phyloP scores from a whole-genome alignment of 345 rosid genomes.

The Jatropha curcas region DNA sequence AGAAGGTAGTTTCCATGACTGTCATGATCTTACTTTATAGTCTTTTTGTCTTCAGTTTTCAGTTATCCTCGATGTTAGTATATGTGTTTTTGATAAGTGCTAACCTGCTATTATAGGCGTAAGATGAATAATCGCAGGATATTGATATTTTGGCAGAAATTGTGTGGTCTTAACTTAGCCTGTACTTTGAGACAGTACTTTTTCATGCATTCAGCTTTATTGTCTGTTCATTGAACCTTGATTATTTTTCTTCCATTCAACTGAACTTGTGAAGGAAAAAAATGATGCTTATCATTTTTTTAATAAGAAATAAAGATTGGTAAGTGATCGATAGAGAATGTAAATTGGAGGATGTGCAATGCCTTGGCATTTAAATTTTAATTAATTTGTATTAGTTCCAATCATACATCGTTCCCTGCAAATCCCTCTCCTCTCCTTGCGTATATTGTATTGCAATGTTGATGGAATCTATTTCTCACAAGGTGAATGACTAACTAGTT shows the following conservation, averaged over 20 bases:
- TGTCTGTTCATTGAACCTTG: not conserved
- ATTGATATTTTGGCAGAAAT: not conserved
- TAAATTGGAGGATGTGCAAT: not conserved
- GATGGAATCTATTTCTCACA: too few relatives aligned
- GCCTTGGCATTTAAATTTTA: not conserved
- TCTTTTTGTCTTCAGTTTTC: too few relatives aligned
- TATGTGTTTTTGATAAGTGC: not conserved
- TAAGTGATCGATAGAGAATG: too few relatives aligned
- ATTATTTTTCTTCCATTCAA: not conserved
- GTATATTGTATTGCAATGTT: too few relatives aligned
- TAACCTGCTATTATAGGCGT: not conserved
- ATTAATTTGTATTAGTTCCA: not conserved
- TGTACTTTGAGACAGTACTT: not conserved
- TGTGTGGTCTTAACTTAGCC: not conserved
- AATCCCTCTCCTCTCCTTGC: not conserved
- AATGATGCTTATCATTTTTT: not conserved
- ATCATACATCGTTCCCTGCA: not conserved
- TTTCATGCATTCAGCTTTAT: not conserved
- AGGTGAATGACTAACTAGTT: not conserved
- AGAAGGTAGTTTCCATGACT: slow-evolving; percentile 53
- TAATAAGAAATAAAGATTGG: not conserved
- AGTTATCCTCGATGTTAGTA: too few relatives aligned
- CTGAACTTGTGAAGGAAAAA: too few relatives aligned
- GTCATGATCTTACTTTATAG: not conserved
- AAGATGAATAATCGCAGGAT: not conserved